phyloP scores from a whole-genome alignment of 192 early-diverging fungal species.

The Anaeromyces robustus region DNA sequence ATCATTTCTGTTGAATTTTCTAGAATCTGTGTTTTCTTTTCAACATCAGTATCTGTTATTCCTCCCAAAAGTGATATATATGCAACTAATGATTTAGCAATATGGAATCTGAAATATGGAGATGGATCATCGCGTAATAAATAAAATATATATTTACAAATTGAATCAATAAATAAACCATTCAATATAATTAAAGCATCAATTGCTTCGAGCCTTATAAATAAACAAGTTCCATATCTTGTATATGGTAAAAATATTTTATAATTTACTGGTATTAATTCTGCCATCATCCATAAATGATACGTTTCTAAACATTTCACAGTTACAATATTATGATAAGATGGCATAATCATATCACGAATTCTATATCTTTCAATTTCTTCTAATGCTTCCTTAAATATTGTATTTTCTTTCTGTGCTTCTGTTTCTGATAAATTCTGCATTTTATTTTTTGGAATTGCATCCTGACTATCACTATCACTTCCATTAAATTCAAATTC shows the following conservation, averaged over 20 bases:
- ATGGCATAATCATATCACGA: constrained; percentile 66
- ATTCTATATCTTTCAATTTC: constrained; percentile 70
- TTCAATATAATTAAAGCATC: constrained; percentile 61
- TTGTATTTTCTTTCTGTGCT: neutral
- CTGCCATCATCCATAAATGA: constrained; percentile 37
- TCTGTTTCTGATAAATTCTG: neutral
- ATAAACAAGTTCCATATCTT: constrained; percentile 51
- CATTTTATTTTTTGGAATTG: neutral
- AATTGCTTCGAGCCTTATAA: constrained; percentile 54
- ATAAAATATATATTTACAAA: constrained; percentile 34
- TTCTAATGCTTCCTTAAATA: constrained; percentile 25
- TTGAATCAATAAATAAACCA: constrained; percentile 24
- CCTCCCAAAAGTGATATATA: neutral
- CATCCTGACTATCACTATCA: constrained; percentile 22
- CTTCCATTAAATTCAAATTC: constrained; percentile 58
- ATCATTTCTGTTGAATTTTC: neutral
- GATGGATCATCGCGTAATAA: constrained; percentile 46
- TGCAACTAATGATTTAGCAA: constrained; percentile 16
- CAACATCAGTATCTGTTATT: constrained; percentile 2
- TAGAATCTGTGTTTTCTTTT: constrained; percentile 2
- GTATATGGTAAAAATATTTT: constrained; percentile 57
- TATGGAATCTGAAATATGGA: constrained; percentile 38
- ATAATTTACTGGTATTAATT: constrained; percentile 49
- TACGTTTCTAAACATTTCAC: constrained; percentile 50
- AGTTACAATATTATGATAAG: constrained; percentile 74